phyloP scores from a whole-genome alignment of 768 basidiomycete species.

The Termitomyces sp. region DNA sequence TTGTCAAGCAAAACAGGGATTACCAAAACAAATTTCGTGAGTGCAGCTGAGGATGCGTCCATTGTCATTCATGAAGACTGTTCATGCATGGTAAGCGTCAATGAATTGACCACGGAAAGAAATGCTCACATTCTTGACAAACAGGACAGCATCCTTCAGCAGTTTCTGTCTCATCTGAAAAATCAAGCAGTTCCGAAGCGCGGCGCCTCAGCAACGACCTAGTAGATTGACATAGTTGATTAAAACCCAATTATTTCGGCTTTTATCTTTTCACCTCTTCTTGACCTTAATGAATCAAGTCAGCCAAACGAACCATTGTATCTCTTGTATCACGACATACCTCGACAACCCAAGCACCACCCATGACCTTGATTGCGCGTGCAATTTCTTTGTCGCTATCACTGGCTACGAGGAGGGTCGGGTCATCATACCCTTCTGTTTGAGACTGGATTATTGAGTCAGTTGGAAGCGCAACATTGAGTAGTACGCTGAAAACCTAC shows the following conservation, averaged over 20 bases:
- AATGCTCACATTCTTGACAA: constrained; percentile 51
- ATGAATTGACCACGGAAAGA: background rate
- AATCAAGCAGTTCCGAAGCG: constrained; percentile 35
- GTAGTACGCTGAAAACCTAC: constrained; percentile 27
- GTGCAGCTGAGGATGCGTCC: constrained; percentile 61
- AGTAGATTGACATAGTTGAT: background rate
- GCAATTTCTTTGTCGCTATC: constrained; percentile 50
- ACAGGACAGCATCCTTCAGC: constrained; percentile 49
- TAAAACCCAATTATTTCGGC: background rate
- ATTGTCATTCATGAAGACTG: constrained; percentile 42
- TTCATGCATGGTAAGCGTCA: background rate
- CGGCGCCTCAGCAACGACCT: constrained; percentile 46
- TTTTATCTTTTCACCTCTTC: constrained; percentile 19
- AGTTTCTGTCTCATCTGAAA: constrained; percentile 40
- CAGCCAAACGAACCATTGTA: background rate
- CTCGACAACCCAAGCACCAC: constrained; percentile 32
- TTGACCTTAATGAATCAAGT: constrained; percentile 23
- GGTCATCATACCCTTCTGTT: constrained; percentile 43
- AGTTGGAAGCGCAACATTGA: background rate
- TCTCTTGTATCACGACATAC: constrained; percentile 16
- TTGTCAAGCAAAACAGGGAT: constrained; percentile 7
- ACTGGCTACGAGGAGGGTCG: constrained; percentile 38
- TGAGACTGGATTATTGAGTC: constrained; percentile 24
- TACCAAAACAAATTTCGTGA: constrained; percentile 62
- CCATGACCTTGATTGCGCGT: constrained; percentile 47